Evolutionary conservation across 768 basidiomycete genomes (phyloP), one percentile per base, ranked within the genome.

Genomic region (Tulasnella sp.): DNA sequence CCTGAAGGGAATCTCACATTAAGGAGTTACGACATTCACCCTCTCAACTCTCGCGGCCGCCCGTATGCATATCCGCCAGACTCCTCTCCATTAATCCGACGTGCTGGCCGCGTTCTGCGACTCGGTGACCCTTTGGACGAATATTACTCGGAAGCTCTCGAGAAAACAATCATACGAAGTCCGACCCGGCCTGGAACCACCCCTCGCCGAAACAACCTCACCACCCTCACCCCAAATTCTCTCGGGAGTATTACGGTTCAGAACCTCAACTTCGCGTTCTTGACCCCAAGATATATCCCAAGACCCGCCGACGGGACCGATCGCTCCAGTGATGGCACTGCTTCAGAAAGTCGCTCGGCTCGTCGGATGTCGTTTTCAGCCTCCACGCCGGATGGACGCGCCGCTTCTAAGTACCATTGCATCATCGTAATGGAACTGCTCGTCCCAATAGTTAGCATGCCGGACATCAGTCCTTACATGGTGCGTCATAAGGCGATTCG

Each of bases 91-190:
- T 71, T 74, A 24, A 42, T 79, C 31, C 78, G 39, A 21, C 38
- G 78, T 31, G 78, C 78, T n/a, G 38, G 31, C 24, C 42, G 71
- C 40, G 71, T 48, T 31, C 71, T 79, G 19, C n/a, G 56, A 8
- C 78, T 79, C 38, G 39, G 38, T n/a, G 16, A 38, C 18, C 34
- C 71, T 14, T 36, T 74, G n/a, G 71, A 79, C 21, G 73, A 74
- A 72, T 79, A 71, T 72, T 79, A 79, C 44, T 39, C 40, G 36
- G 78, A 74, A 18, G 78, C 78, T 21, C 38, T 79, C 27, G 71
- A 68, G 8, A 74, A 24, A 77, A 36, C 56, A 5, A 46, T 52
- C 36, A 36, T 40, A 62, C 75, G 19, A 3, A 48, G 39, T 19
- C 56, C 52, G 58, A 40, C 42, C 58, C 76, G 76, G 19, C 34